Percentiles rank a stretch among this genome's conserved stretches.
phyloP scores from a whole-genome alignment of 345 rosid genomes.

The Eucalyptus marginata region DNA sequence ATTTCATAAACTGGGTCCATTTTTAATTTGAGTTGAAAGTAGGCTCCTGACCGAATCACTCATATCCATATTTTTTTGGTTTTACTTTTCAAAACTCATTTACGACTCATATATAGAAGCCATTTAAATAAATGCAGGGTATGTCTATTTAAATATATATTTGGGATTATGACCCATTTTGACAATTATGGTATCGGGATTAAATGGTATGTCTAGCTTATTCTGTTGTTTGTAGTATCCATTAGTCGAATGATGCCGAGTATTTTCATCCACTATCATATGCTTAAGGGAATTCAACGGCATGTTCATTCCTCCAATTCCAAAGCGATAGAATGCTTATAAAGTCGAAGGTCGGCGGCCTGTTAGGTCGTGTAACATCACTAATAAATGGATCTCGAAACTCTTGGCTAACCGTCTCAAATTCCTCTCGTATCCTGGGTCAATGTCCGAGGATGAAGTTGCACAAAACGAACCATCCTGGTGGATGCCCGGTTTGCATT shows the following conservation, averaged over 20 bases:
- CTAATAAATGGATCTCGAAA: neutral
- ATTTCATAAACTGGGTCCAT: too few species aligned
- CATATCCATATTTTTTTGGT: neutral
- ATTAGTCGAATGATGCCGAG: neutral
- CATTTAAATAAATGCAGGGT: too few species aligned
- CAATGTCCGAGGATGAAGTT: neutral
- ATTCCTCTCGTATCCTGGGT: neutral
- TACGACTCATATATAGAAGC: neutral
- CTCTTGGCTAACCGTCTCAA: neutral
- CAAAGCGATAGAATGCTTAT: neutral
- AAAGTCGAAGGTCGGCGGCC: neutral
- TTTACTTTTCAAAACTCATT: neutral
- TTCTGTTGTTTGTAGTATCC: neutral
- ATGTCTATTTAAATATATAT: neutral
- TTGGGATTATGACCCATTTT: neutral
- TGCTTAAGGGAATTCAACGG: neutral
- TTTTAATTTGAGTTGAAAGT: neutral
- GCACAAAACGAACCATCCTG: neutral
- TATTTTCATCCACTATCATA: neutral
- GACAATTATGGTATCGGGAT: rapidly evolving
- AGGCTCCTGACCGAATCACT: neutral
- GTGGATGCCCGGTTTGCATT: neutral
- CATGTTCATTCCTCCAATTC: neutral
- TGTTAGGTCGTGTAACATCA: neutral
- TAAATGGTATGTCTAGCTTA: neutral